A percentile compares a stretch with the other conserved stretches of the same genome.
Conservation (phyloP, 805 yeast species). For the Kodamaea sagamina region DNA sequence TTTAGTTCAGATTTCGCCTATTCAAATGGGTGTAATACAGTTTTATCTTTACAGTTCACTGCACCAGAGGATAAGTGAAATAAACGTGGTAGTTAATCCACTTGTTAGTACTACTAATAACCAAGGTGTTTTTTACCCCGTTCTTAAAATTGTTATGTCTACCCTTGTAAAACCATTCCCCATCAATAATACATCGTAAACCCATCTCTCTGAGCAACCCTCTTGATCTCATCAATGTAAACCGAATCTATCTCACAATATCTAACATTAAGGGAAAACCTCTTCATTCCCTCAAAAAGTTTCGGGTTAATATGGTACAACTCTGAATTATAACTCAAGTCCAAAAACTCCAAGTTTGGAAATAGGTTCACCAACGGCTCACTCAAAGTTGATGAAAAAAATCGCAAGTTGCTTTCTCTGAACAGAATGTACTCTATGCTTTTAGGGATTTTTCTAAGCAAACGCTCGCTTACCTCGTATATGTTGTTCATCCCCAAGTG, state of each 20-base stretch:
- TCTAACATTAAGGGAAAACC: not conserved
- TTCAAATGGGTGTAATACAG: too few species aligned
- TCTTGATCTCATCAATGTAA: not conserved
- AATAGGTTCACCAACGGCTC: not conserved
- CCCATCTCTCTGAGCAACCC: not conserved
- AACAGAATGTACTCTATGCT: constrained; percentile 28
- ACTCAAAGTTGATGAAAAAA: not conserved
- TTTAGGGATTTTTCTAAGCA: constrained; percentile 30
- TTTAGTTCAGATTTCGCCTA: too few species aligned
- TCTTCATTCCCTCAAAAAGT: constrained; percentile 14
- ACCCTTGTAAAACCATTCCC: too few species aligned
- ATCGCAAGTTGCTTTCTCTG: not conserved
- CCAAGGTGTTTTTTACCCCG: too few species aligned
- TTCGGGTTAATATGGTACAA: constrained; percentile 13
- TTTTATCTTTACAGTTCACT: too few species aligned
- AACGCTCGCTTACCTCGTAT: constrained; percentile 18
- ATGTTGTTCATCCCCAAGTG: constrained; percentile 30
- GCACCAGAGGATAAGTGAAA: too few species aligned
- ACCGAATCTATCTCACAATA: not conserved
- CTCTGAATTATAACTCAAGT: constrained; percentile 21
- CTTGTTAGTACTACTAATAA: too few species aligned
- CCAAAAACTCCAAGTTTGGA: constrained; percentile 18
- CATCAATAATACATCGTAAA: not conserved
- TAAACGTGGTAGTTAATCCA: too few species aligned
- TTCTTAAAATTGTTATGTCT: too few species aligned